Conservation (phyloP, 2,329 filamentous ascomycete species). For the Xylaria sp. region DNA sequence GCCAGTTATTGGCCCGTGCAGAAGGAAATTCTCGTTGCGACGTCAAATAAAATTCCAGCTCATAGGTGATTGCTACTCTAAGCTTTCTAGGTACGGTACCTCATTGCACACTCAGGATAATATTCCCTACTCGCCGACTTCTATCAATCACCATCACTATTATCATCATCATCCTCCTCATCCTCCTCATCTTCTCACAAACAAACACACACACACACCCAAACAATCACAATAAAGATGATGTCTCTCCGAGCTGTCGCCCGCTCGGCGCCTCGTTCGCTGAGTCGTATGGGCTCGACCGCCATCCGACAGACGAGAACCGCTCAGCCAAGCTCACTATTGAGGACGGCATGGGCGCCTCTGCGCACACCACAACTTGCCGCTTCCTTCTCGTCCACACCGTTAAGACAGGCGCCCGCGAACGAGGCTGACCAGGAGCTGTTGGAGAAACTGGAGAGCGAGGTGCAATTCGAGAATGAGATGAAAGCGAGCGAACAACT, state of each 20-base stretch:
- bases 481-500: slow-evolving; percentile 78
- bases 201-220: not conserved
- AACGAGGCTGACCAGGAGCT: slow-evolving; percentile 80
- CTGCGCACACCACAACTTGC: slow-evolving; percentile 54
- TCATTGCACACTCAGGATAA: not conserved
- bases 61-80: slow-evolving; percentile 19
- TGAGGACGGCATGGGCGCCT: slow-evolving; percentile 59
- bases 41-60: slow-evolving; percentile 39
- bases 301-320: slow-evolving; percentile 63
- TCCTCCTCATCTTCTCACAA: not conserved
- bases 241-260: slow-evolving; percentile 74
- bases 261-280: slow-evolving; percentile 73
- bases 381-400: slow-evolving; percentile 63
- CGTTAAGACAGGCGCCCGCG: slow-evolving; percentile 56
- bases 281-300: slow-evolving; percentile 67
- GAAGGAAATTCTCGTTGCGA: slow-evolving; percentile 39
- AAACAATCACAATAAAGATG: slow-evolving; percentile 67
- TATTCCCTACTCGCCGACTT: not conserved
- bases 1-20: slow-evolving; percentile 38
- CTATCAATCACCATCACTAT: not conserved
- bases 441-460: slow-evolving; percentile 83
- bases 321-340: slow-evolving; percentile 61
- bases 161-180: slow-evolving; percentile 1
- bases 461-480: slow-evolving; percentile 85
- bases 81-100: not conserved